Evolutionary conservation across 768 basidiomycete genomes (phyloP), one percentile per base, ranked within the genome.

Genomic region (Lentinus tigrinus): DNA sequence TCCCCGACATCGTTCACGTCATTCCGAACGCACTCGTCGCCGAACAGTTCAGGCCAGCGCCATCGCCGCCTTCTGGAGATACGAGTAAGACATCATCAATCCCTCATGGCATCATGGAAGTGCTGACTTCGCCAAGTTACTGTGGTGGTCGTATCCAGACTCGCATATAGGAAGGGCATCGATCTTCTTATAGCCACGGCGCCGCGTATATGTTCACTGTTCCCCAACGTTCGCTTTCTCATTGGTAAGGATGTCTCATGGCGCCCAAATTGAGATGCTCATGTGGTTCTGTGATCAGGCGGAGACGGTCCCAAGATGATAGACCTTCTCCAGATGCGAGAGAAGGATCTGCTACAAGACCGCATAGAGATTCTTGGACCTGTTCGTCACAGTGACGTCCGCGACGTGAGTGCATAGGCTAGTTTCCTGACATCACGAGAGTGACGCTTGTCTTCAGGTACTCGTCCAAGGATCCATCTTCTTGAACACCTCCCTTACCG

Each of bases 271-370:
- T 39, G 54, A 43, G 36, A 52, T n/a, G n/a, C 56, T 24, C 44
- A 21, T 19, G 9, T 27, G 13, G 14, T 31, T 8, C 5, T 26
- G n/a, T 34, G 44, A 36, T 1, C 65, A 93, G 93, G 94, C 1
- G 97, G 97, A 0, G 91, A 95, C 63, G 97, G 97, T 0, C 96
- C 97, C 0, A 98, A 98, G 70, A 81, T 96, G 63, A 89, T 95
- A 36, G 94, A 98, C 61, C 75, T 99, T 6, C 82, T 97, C 14
- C 97, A 98, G 76, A 96, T 96, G 88, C 81, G 95, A 6, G 96
- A 99, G 74, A 93, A 90, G 56, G 76, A 96, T 67, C 77, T 85
- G 19, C 79, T 98, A 1, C 94, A 96, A 71, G 95, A 97, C 66
- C 83, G 93, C 9, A 92, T 99, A n/a, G 85, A 90, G 61, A 79